These are phyloP conservation scores for Sugiyamaella novakii DNA, from an alignment of 1,139 yeast species.

Conservation along the genomic window DNA sequence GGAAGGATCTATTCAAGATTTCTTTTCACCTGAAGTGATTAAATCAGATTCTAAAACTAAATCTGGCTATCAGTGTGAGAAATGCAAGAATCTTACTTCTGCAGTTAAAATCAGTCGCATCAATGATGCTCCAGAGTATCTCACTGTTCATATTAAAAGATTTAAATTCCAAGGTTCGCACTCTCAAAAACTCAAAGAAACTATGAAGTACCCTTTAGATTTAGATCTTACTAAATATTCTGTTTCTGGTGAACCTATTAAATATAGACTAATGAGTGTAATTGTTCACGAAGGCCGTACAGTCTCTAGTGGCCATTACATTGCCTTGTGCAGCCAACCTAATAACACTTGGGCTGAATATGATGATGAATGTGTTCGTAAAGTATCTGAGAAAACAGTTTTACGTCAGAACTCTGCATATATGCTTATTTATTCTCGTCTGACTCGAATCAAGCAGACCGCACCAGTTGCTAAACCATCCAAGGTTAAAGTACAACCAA, in stretches of 20 bases:
- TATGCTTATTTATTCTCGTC: slow-evolving; percentile 71
- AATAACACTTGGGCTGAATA: slow-evolving; percentile 84
- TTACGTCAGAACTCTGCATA: slow-evolving; percentile 83
- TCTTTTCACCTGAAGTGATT: slow-evolving; percentile 77
- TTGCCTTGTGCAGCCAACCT: slow-evolving; percentile 89
- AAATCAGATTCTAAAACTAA: slow-evolving; percentile 61
- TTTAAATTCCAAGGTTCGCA: slow-evolving; percentile 69
- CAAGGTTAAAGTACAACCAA: slow-evolving; percentile 5
- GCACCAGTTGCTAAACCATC: slow-evolving; percentile 11
- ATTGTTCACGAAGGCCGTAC: slow-evolving; percentile 95
- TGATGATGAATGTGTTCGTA: slow-evolving; percentile 87
- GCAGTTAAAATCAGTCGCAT: slow-evolving; percentile 78
- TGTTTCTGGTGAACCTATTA: slow-evolving; percentile 47
- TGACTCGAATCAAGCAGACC: slow-evolving; percentile 25
- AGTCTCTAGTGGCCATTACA: slow-evolving; percentile 89
- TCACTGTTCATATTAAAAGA: slow-evolving; percentile 83
- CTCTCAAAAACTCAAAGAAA: slow-evolving; percentile 85
- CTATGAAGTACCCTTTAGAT: slow-evolving; percentile 75
- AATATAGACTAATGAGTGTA: slow-evolving; percentile 78
- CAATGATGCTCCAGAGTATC: slow-evolving; percentile 82
- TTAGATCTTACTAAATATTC: slow-evolving; percentile 73
- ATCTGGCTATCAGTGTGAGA: slow-evolving; percentile 73
- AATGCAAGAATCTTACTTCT: slow-evolving; percentile 72
- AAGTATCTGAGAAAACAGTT: slow-evolving; percentile 70
- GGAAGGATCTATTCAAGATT: slow-evolving; percentile 73